Evolutionary conservation across 2,329 filamentous ascomycete genomes (phyloP), one percentile per base, ranked within the genome.

Genomic region (Ophiocordyceps robertsii): DNA sequence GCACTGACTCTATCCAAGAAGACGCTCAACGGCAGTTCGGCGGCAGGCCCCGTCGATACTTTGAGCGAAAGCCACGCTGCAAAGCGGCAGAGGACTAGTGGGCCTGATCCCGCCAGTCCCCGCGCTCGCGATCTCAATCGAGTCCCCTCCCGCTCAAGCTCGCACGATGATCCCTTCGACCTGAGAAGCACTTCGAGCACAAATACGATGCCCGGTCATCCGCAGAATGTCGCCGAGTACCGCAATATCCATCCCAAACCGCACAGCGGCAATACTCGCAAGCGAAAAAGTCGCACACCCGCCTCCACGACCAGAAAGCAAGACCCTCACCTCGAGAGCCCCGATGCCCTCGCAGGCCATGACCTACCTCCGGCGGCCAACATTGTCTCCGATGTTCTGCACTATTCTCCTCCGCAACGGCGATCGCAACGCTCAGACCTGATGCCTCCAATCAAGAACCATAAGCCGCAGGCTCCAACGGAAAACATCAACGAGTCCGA

Each of bases 401-500:
- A 29, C 11, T 45, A 36, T 35, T 29, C 38, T 17, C 27, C 11
- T n/a, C 11, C 13, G 17, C 49, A 48, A 29, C 44, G 48, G 14
- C 33, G 36, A 14, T 37, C 31, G n/a, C 24, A 27, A 27, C 24
- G 24, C 24, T 27, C 43, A 48, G 29, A 29, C 27, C 13, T 17
- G 9, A 32, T 41, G 11, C 45, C 48, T n/a, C 44, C 41, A 32
- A 27, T 49, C 39, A 56, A 55, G 36, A 46, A 44, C 7, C 35
- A 39, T 1, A 48, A 43, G 37, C n/a, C 36, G 24, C 29, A 33
- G 10, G 38, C 38, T 4, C n/a, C 16, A 6, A 6, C n/a, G 13
- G 35, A 31, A 11, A 47, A 53, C 21, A 38, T 46, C 3, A 46
- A 50, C 16, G 46, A 54, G 2, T 58, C 53, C 2, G 58, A 58